Evolutionary conservation across 108 stramenopile species (phyloP), one percentile per base, ranked within the genome.

Genomic region (Tribonema minus): DNA sequence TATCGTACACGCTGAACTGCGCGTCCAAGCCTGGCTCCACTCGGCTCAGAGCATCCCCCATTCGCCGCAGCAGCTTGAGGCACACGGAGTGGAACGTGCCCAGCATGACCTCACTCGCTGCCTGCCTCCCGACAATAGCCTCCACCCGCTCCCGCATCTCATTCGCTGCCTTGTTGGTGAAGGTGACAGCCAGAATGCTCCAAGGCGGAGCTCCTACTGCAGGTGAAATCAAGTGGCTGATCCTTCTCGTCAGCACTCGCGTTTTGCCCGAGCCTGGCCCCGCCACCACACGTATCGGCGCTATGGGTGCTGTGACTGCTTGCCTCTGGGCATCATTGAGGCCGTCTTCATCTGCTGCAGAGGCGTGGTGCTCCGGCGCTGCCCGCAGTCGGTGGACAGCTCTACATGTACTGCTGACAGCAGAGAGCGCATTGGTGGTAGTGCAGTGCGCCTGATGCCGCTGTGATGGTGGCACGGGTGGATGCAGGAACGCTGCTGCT

Each of bases 251-350:
- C 26, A 95, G 86, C 30, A 94, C 93, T 37, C 87, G 74, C 2
- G 95, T 95, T 71, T 95, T 95, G 0, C 95, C 95, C 7, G 91
- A 89, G 39, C 95, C 95, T 2, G 95, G 95, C 6, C 95, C 95
- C 20, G 93, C 94, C 23, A 82, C 41, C 0, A 82, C 67, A 12
- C 72, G 75, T 33, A 71, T 60, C 29, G 82, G 39, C 4, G 71
- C 82, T 15, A 71, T 31, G 35, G 34, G 40, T 32, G 79, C 61
- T 27, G 37, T 58, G 1, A 80, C 79, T 1, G 79, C 79, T 12
- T 58, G 31, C 4, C 36, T 12, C 79, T 80, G 79, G 23, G 69
- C 70, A 25, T 70, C 46, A 59, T 80, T 80, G 25, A 80, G 70
- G 58, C 61, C 77, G 32, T 70, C 77, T 0, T 58, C 36, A 30